Evolutionary conservation across 352 stramenopile species (phyloP), one percentile per base, ranked within the genome.

Genomic region (Sclerospora graminicola): DNA sequence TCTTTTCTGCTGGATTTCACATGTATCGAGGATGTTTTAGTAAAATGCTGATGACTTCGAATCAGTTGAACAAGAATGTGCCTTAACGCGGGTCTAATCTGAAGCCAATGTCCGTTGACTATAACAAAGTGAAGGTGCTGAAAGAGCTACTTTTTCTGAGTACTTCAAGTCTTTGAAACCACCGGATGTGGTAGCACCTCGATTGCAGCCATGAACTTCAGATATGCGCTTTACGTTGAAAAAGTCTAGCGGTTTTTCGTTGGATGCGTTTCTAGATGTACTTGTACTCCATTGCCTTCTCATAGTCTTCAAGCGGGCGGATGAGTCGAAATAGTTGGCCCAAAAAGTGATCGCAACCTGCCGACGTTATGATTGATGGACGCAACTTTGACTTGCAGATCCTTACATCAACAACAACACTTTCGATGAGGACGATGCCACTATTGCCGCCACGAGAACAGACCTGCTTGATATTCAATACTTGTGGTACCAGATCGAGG

Each of bases 331-430:
- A n/a, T n/a, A n/a, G n/a, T n/a, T n/a, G n/a, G n/a, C n/a, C 97
- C 41, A 88, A 98, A 5, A 78, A 93, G 59, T 97, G 88, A 60
- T 90, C 98, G 23, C 72, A 78, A 34, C 89, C 96, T 8, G 94
- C 94, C 0, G 84, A 97, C 48, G 65, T 82, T 14, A 82, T 98
- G 48, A 89, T 98, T 44, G 41, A 84, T 30, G 95, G 80, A 5
- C 80, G 95, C 18, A 78, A 97, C 64, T 58, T 99, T 13, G 96
- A 99, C 62, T 61, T 97, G 86, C 93, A 21, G 96, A 99, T 69
- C 78, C 95, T 26, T 99, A 98, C 69, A 97, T 99, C 58, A 99
- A 99, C 61, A 98, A 97, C 71, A 97, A 98, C 67, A 81, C 91
- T 39, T 81, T 97, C 18, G 70, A 94, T 0, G 79, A 98, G 38